Evolutionary conservation across 129 eudicot species (phyloP).

Genomic region (sunflower (Helianthus annuus)): DNA sequence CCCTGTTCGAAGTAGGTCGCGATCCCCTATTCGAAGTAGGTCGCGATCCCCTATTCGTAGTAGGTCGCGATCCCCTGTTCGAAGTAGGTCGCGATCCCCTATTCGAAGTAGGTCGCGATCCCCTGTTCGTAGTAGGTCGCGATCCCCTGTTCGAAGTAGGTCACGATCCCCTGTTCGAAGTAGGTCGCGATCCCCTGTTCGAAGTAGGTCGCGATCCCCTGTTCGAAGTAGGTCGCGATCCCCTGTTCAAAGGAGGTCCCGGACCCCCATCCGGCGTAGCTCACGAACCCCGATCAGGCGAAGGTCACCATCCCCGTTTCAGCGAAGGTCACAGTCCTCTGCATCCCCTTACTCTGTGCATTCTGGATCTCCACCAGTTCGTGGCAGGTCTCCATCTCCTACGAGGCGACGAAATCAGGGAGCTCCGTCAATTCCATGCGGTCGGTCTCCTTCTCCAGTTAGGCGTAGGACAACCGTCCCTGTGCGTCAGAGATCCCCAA

Average conservation of each 20-base stretch:
- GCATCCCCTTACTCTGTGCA: constrained; percentile 24
- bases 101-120: too few relatives aligned
- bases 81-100: constrained; percentile 40
- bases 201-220: constrained; percentile 33
- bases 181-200: constrained; percentile 43
- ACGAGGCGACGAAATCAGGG: constrained; percentile 33
- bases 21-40: constrained; percentile 41
- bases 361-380: constrained; percentile 48
- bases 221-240: constrained; percentile 41
- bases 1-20: constrained; percentile 29
- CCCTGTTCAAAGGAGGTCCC: constrained; percentile 24
- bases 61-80: constrained; percentile 25
- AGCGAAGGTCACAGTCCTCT: constrained; percentile 29
- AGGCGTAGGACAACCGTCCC: constrained; percentile 38
- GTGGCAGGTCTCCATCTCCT: constrained; percentile 53
- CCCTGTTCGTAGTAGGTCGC: too few relatives aligned
- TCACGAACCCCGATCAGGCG: constrained; percentile 23
- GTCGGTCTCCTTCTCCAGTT: constrained; percentile 42
- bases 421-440: constrained; percentile 36
- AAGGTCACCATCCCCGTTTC: constrained; percentile 25
- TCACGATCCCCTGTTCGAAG: constrained; percentile 45
- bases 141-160: too few relatives aligned
- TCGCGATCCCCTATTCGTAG: constrained; percentile 32
- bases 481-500: constrained; percentile 45
- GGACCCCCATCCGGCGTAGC: constrained; percentile 21